Evolutionary conservation across 2,329 filamentous ascomycete species (phyloP), one percentile per base, ranked within the genome.

Genomic region (Microdochium trichocladiopsis): DNA sequence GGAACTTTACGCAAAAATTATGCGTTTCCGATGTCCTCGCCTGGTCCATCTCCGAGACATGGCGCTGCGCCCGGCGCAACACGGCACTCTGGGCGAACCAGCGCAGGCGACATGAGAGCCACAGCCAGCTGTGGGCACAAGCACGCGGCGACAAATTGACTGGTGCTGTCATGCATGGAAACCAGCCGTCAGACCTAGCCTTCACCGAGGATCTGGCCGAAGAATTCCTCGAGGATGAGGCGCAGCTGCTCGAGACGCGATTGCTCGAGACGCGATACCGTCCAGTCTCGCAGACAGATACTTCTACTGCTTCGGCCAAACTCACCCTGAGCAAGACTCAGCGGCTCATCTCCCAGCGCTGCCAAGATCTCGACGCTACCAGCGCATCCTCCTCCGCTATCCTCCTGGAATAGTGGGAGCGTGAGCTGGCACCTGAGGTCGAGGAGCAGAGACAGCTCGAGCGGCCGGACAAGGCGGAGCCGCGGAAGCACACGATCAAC

Each of bases 341-440:
- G 61, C 73, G 11, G 72, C 75, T 51, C 62, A 61, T 1, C 56
- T 64, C 2, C 37, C 57, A 0, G 56, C 65, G 2, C 58, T 59
- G 5, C n/a, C 12, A 21, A 8, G 41, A 45, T 25, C 47, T 49
- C 28, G 23, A 49, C n/a, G n/a, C n/a, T 16, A 21, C 47, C 23
- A 28, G 12, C 5, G 47, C 23, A 12, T 5, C 41, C 41, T 45
- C 41, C 41, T 45, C 41, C 6, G 47, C 25, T 22, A 48, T 48
- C 47, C 64, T 87, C 0, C 68, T 79, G 2, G 83, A 88, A 58
- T 86, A 90, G 53, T 83, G 89, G 56, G 86, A 90, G 60, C 73
- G 85, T 0, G 86, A 89, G 55, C 68, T 90, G 0, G 72, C 80
- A 0, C 82, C 82, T 0, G 85, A 90, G 55, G 74, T 80, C 1